These are phyloP conservation scores for Cucurbita maxima DNA, from an alignment of 306 rosid genomes.

Conservation along the genomic window DNA sequence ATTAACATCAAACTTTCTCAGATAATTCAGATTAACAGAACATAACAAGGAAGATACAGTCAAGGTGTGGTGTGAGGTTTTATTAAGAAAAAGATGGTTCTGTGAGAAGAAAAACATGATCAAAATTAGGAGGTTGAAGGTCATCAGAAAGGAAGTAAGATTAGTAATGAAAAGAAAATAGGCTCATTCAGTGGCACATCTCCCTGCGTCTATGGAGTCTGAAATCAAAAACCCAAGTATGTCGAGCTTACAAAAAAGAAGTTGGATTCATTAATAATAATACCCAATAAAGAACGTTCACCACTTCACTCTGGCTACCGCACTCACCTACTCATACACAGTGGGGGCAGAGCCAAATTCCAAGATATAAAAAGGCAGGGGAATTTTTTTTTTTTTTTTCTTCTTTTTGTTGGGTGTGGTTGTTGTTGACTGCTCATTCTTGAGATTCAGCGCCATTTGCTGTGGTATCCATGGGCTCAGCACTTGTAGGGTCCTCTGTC, in stretches of 20 bases:
- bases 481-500: conserved; percentile 49
- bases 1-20: background rate
- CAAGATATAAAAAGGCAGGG: conserved; percentile 4
- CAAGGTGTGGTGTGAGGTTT: no score
- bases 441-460: conserved; percentile 40
- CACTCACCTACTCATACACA: conserved; percentile 3
- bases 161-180: background rate
- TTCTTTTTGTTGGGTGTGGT: background rate
- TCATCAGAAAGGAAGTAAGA: background rate
- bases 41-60: background rate
- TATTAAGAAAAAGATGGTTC: background rate
- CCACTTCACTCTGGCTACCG: background rate
- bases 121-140: no score
- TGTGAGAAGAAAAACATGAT: background rate
- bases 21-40: background rate
- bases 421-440: conserved; percentile 19
- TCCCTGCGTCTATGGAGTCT: background rate
- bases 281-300: background rate
- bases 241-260: background rate
- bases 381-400: background rate
- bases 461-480: conserved; percentile 51
- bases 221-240: background rate
- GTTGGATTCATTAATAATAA: background rate
- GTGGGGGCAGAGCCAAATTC: conserved; percentile 43
- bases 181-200: background rate